Evolutionary conservation across 2,329 filamentous ascomycete genomes (phyloP), one percentile per base, ranked within the genome.

Genomic region (Pseudogymnoascus sp.): DNA sequence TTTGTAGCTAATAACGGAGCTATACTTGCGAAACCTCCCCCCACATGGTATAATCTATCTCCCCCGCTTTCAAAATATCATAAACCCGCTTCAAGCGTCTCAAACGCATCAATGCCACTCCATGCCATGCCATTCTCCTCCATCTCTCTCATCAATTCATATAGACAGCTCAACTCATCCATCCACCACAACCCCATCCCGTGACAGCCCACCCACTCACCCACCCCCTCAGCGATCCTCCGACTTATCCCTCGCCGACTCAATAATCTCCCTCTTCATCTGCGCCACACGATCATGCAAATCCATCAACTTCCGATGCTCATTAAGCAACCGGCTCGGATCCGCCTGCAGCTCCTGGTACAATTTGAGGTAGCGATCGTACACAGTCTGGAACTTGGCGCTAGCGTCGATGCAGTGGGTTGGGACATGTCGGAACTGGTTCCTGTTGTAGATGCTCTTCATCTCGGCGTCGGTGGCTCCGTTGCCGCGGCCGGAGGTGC

Each of bases 191-290:
- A 26, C 4, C 16, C 40, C 23, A 42, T 21, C 5, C 16, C 16
- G 4, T 18, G 6, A 11, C 5, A 14, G 14, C 18, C 12, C 23
- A 4, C 42, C 29, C 3, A 29, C 18, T 5, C 23, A 4, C 42
- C 29, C 3, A 29, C 14, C 23, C 6, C 3, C 5, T 34, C 16
- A 57, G 4, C 47, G 47, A 18, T 57, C 47, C 11, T 61, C 59
- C 16, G 34, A 42, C 11, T 42, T 42, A 23, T 61, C 47, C 47
- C 47, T 57, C 5, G 47, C 47, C 11, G 47, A 57, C 26, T 57
- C 67, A 36, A 66, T 60, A 51, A 88, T 87, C 64, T 84, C 79
- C 67, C 72, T 76, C 77, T 87, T 87, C 80, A 87, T 80, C n/a
- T 68, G 67, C 67, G 80, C 76, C 59, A 88, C 74, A 36, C 79